phyloP scores from a whole-genome alignment of 805 yeast species.

The Ogataea henricii region DNA sequence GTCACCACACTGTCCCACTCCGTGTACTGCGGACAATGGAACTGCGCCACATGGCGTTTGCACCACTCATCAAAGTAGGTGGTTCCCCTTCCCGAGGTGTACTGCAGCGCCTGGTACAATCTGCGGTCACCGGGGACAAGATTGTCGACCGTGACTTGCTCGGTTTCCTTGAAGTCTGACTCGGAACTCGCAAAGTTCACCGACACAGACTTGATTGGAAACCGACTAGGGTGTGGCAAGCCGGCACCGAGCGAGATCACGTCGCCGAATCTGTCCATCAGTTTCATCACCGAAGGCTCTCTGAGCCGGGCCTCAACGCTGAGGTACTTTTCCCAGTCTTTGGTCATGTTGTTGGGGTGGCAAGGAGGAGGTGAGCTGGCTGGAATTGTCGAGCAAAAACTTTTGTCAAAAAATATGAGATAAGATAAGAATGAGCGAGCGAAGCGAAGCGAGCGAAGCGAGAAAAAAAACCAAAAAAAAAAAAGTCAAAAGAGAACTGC shows the following conservation, averaged over 20 bases:
- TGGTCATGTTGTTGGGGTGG: slow-evolving; percentile 21
- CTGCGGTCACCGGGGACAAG: slow-evolving; percentile 25
- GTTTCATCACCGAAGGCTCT: slow-evolving; percentile 32
- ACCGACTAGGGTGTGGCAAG: slow-evolving; percentile 52
- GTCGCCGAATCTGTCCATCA: slow-evolving; percentile 27
- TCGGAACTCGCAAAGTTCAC: slow-evolving; percentile 40
- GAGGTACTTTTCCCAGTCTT: slow-evolving; percentile 29
- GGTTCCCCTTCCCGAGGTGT: slow-evolving; percentile 52
- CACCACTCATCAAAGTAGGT: slow-evolving; percentile 43
- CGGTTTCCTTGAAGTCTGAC: slow-evolving; percentile 44
- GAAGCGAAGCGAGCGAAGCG: no score
- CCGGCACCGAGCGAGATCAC: slow-evolving; percentile 59
- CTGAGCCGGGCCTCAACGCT: slow-evolving; percentile 32
- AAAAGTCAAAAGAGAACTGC: no score
- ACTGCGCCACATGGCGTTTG: slow-evolving; percentile 42
- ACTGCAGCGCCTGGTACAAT: slow-evolving; percentile 52
- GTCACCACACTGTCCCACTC: slow-evolving; percentile 75
- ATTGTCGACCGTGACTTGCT: slow-evolving; percentile 34
- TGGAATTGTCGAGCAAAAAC: neutral
- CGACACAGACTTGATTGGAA: slow-evolving; percentile 44
- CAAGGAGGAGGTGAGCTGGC: neutral
- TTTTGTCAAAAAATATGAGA: neutral
- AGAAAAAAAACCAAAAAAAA: no score
- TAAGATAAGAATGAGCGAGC: neutral
- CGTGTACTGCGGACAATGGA: slow-evolving; percentile 47